phyloP scores from a whole-genome alignment of 495 filamentous ascomycete genomes.

The Neurospora sp. region DNA sequence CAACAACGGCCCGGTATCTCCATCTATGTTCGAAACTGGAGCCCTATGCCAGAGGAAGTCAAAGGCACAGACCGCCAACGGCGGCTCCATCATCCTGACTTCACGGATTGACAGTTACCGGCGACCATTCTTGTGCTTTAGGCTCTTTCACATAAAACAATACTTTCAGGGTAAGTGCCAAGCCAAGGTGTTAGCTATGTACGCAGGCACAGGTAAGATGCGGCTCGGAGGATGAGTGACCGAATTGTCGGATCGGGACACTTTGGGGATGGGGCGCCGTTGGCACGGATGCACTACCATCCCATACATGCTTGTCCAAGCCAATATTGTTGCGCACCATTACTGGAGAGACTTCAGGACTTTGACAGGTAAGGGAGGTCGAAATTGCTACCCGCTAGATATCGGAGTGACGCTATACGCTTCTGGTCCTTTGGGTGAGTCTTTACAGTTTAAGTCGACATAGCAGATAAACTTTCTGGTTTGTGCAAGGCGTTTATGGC shows the following conservation, averaged over 20 bases:
- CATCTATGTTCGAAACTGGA: background rate
- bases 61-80: background rate
- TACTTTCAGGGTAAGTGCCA: background rate
- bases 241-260: background rate
- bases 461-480: no score
- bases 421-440: no score
- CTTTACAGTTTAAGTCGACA: no score
- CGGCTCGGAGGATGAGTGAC: background rate
- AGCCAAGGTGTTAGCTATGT: background rate
- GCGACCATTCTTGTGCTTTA: background rate
- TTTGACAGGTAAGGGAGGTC: background rate
- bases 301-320: background rate
- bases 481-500: no score
- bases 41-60: background rate
- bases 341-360: background rate
- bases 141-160: background rate
- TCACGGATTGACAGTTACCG: background rate
- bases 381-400: no score
- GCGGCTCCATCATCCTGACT: background rate
- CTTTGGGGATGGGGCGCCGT: background rate
- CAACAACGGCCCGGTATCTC: background rate
- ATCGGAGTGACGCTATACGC: no score
- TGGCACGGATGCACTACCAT: background rate
- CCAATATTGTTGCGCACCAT: background rate
- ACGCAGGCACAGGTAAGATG: background rate